These are phyloP conservation scores for Paramecium tetraurelia DNA, from an alignment of 73 alveolate species.

Conservation along the genomic window DNA sequence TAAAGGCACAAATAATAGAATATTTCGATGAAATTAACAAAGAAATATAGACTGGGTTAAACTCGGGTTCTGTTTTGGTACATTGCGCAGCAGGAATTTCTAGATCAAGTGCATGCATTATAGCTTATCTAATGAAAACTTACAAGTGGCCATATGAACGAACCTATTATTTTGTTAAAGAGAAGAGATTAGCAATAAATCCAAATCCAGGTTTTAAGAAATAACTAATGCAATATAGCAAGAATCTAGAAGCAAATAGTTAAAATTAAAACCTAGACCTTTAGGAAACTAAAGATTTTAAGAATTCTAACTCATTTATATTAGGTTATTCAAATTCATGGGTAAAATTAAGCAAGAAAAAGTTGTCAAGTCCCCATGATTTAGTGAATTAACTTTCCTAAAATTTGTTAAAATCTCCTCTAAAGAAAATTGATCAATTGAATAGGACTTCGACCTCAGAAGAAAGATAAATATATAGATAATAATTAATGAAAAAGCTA, in stretches of 20 bases:
- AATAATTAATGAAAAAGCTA: background rate
- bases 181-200: constrained; percentile 65
- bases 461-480: constrained; percentile 27
- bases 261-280: background rate
- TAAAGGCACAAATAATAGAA: constrained; percentile 64
- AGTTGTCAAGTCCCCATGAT: background rate
- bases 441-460: background rate
- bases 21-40: constrained; percentile 61
- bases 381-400: background rate
- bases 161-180: constrained; percentile 60
- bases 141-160: constrained; percentile 63
- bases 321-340: background rate
- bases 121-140: constrained; percentile 74
- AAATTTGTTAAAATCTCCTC: background rate
- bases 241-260: background rate
- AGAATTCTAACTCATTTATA: background rate
- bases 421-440: background rate
- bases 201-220: constrained; percentile 70
- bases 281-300: background rate
- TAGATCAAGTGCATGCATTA: constrained; percentile 63
- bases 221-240: constrained; percentile 68
- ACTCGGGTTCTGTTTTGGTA: constrained; percentile 72
- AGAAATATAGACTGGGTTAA: constrained; percentile 69
- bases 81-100: constrained; percentile 76
- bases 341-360: background rate